phyloP scores from a whole-genome alignment of 2,329 filamentous ascomycete genomes.

The Pyrenophora seminiperda region DNA sequence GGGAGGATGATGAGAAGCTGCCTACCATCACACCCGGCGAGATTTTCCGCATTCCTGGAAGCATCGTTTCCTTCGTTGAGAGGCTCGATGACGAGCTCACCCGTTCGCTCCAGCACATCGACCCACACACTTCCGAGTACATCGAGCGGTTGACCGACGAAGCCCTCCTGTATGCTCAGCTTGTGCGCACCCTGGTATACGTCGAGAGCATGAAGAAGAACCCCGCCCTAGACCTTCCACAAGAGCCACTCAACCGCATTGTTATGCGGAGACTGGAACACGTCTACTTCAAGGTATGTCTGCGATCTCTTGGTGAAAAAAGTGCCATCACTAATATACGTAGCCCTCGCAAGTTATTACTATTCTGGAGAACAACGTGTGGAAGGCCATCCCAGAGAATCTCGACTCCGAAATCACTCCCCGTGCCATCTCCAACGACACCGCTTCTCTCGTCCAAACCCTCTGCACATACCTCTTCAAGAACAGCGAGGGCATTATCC shows the following conservation, averaged over 20 bases:
- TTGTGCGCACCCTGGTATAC: slow-evolving; percentile 87
- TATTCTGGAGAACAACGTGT: slow-evolving; percentile 92
- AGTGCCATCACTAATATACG: slow-evolving; percentile 27
- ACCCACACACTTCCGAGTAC: slow-evolving; percentile 98
- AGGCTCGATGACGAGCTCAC: slow-evolving; percentile 96
- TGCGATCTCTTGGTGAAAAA: not conserved
- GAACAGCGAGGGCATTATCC: slow-evolving; percentile 93
- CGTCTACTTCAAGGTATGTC: slow-evolving; percentile 89
- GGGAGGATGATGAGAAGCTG: slow-evolving; percentile 97
- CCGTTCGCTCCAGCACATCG: slow-evolving; percentile 94
- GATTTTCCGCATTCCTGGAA: slow-evolving; percentile 90
- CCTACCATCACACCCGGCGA: slow-evolving; percentile 75
- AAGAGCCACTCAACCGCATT: slow-evolving; percentile 89
- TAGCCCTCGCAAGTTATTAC: slow-evolving; percentile 87
- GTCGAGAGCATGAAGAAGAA: slow-evolving; percentile 79
- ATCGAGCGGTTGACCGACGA: slow-evolving; percentile 95
- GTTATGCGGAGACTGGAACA: slow-evolving; percentile 95
- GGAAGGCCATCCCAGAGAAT: slow-evolving; percentile 74
- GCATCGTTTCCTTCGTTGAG: slow-evolving; percentile 92
- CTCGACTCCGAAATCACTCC: slow-evolving; percentile 83
- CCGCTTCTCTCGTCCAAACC: slow-evolving; percentile 76
- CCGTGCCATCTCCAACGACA: slow-evolving; percentile 69
- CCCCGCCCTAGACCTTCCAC: slow-evolving; percentile 70
- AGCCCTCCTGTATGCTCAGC: slow-evolving; percentile 85
- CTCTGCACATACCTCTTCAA: slow-evolving; percentile 95